phyloP scores from a whole-genome alignment of 371 early-diverging fungal genomes.

The Circinella umbellata region DNA sequence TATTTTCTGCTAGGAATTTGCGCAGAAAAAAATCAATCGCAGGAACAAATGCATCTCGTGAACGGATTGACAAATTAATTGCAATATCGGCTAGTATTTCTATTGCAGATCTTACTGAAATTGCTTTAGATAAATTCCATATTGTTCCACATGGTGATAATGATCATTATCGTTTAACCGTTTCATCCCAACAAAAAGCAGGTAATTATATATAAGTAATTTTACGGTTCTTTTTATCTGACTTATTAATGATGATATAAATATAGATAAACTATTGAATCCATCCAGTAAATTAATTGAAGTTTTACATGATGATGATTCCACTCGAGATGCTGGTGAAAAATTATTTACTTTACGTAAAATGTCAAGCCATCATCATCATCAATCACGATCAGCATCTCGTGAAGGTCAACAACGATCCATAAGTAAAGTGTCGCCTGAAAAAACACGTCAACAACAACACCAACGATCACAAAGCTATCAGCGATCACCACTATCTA shows the following conservation, averaged over 20 bases:
- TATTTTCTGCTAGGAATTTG: constrained; percentile 21
- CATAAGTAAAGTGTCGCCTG: constrained; percentile 26
- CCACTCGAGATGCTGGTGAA: constrained; percentile 31
- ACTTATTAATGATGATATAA: constrained; percentile 8
- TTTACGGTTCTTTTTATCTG: no score
- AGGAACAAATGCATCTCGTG: constrained; percentile 11
- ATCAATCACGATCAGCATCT: constrained; percentile 5
- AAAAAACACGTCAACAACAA: constrained; percentile 5
- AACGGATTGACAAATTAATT: constrained; percentile 49
- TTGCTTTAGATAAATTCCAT: constrained; percentile 56
- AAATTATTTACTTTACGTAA: constrained; percentile 42
- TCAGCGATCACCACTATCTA: constrained; percentile 14
- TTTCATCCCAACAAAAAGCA: constrained; percentile 14
- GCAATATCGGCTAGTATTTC: constrained; percentile 34
- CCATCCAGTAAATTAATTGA: constrained; percentile 22
- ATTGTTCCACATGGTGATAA: constrained; percentile 26
- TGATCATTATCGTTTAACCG: constrained; percentile 22
- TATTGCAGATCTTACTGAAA: constrained; percentile 37
- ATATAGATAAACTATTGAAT: constrained; percentile 23
- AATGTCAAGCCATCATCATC: constrained; percentile 2
- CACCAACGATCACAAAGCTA: constrained; percentile 4
- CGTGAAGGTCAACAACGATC: constrained; percentile 11
- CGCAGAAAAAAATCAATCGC: constrained; percentile 27
- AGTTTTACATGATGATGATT: constrained; percentile 26
- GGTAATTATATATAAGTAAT: constrained; percentile 12